phyloP scores from a whole-genome alignment of 176 grass and related monocot genomes.

The Calamus simplicifolius region DNA sequence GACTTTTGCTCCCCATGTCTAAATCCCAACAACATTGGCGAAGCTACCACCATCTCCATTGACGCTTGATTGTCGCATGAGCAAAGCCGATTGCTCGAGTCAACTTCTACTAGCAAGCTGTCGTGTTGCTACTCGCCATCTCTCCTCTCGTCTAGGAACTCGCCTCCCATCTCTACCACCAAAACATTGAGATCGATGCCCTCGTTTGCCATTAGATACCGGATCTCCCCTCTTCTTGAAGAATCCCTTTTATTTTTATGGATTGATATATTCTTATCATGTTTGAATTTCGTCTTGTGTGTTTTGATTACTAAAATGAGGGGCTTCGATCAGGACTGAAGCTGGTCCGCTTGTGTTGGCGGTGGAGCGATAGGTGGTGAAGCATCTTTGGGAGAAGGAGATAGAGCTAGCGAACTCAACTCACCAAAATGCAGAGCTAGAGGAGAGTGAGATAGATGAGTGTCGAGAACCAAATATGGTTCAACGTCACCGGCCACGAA shows the following conservation, averaged over 20 bases:
- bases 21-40: background rate
- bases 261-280: too few relatives aligned
- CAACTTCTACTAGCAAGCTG: constrained; percentile 40
- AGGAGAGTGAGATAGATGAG: constrained; percentile 31
- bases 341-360: constrained; percentile 25
- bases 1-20: background rate
- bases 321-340: constrained; percentile 28
- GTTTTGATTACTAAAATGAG: constrained; percentile 24
- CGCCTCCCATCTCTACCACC: constrained; percentile 28
- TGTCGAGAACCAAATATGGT: constrained; percentile 45
- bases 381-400: constrained; percentile 25
- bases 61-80: background rate
- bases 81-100: constrained; percentile 13
- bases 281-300: too few relatives aligned
- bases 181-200: constrained; percentile 33
- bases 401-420: constrained; percentile 18
- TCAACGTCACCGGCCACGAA: constrained; percentile 30
- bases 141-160: constrained; percentile 11
- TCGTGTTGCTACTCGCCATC: background rate
- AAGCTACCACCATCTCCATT: background rate
- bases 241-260: too few relatives aligned
- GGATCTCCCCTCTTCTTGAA: background rate
- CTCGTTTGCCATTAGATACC: constrained; percentile 42
- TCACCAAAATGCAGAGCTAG: constrained; percentile 17
- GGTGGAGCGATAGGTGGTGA: constrained; percentile 10